Base-by-base conservation (phyloP, 805 yeast genomes). In the Huiozyma naganishii region DNA sequence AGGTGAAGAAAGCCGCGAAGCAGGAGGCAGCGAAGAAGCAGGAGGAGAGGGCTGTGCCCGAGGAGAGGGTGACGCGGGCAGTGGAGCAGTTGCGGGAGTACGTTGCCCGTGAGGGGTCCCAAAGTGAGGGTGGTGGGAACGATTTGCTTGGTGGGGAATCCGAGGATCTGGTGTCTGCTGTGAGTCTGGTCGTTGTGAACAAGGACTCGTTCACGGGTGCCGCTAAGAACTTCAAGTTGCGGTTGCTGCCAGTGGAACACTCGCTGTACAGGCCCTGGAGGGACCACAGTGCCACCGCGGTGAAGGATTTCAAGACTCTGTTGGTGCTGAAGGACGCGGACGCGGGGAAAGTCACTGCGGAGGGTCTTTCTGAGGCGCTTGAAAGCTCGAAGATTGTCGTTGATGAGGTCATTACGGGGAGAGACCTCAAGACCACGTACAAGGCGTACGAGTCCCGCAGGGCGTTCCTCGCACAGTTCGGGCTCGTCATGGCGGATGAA, bases 391-490 rank as follows among this genome's bases (percentile, higher is more conserved):
- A 52, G 29, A 55, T 59, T 27, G 49, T 59, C 6, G 47, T 66
- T 17, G 59, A 61, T 39, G 69, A 77, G 45, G 79, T 89, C 43
- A 71, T 88, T 32, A 74, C 92, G 6, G 80, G 81, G 44, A 71
- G 77, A 39, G 83, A 87, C 52, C 71, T 92, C 50, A 86, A 86
- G 62, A 84, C 88, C 32, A 83, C 81, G 48, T 90, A 79, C 72
- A 87, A 87, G 67, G 77, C 85, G n/a, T 92, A 69, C 55, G 97
- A 92, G 64, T 80, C 88, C 47, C 80, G 88, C 62, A 79, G 97
- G 61, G 80, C 79, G 49, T 76, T 92, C 47, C 64, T 73, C 37
- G 61, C 71, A 11, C 79, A 77, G 46, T 84, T 76, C 59, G 95
- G 88, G 54, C 51, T 87, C 48, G 85, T 92, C 62, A 59, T 92